A percentile compares a stretch with the other conserved stretches of the same genome.
phyloP scores from a whole-genome alignment of 2,329 filamentous ascomycete genomes.

The Alternaria panax region DNA sequence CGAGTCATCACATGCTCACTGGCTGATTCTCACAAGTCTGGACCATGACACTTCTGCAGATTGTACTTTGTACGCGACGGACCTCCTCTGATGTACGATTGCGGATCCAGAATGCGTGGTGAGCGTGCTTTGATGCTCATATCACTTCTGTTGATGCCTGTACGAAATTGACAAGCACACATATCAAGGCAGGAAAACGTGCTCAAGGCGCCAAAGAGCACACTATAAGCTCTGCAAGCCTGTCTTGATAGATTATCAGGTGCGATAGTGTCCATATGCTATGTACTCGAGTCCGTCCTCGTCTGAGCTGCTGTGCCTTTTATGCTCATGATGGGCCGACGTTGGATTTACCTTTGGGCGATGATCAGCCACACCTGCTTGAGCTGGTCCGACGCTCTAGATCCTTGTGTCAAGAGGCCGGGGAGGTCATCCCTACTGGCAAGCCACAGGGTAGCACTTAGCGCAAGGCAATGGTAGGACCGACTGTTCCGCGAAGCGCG shows the following conservation, averaged over 20 bases:
- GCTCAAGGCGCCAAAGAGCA: background rate
- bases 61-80: background rate
- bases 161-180: background rate
- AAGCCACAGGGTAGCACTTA: conserved; percentile 4
- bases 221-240: background rate
- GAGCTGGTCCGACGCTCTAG: conserved; percentile 1
- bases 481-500: conserved; percentile 1
- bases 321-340: background rate
- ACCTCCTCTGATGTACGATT: background rate
- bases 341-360: conserved; percentile 11
- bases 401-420: background rate
- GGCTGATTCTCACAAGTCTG: background rate
- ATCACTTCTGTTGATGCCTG: background rate
- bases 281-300: background rate
- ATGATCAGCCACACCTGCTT: conserved; percentile 4
- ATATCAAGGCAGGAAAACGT: background rate
- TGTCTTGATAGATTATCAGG: background rate
- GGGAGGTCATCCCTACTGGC: background rate
- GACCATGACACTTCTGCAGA: background rate
- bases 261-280: background rate
- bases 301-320: background rate
- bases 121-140: background rate
- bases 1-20: background rate
- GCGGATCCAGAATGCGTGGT: background rate
- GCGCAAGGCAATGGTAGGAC: conserved; percentile 3